Percentiles rank a stretch among this genome's conserved stretches.
These are phyloP conservation scores for Pichia cephalocereana DNA, from an alignment of 805 yeast species.

Conservation along the genomic window DNA sequence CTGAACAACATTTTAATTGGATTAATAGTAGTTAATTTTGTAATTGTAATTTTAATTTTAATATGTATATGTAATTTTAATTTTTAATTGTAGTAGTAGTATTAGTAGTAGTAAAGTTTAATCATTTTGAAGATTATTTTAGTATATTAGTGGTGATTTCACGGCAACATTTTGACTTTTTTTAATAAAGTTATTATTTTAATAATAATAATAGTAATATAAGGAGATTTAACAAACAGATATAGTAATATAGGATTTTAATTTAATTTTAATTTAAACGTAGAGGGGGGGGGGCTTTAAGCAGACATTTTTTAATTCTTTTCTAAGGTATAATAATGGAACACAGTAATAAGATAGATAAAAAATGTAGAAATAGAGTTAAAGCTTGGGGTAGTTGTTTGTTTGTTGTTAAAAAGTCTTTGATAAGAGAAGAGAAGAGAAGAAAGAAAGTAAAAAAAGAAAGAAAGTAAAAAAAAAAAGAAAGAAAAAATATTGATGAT, in stretches of 20 bases:
- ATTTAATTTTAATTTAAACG: too few relatives aligned
- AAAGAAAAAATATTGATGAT: neutral
- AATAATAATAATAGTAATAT: neutral
- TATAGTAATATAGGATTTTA: neutral
- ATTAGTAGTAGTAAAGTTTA: too few relatives aligned
- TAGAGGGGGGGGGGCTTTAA: constrained; percentile 6
- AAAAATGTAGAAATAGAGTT: neutral
- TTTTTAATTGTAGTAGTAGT: neutral
- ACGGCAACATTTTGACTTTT: too few relatives aligned
- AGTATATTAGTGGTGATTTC: neutral
- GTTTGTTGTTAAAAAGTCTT: neutral
- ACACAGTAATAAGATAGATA: neutral
- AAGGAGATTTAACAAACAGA: neutral
- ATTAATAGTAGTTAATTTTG: neutral
- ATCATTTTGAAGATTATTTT: too few relatives aligned
- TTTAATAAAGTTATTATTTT: too few relatives aligned
- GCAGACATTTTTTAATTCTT: constrained; percentile 12
- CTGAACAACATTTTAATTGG: neutral
- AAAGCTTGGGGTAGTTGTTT: neutral
- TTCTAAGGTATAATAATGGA: constrained; percentile 1
- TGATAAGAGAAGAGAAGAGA: neutral
- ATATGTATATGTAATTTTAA: too few relatives aligned
- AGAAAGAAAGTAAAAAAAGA: neutral
- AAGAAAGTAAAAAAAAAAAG: neutral
- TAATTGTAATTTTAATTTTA: too few relatives aligned